Evolutionary conservation across 192 early-diverging fungal species (phyloP), one percentile per base, ranked within the genome.

Genomic region (Coemansia interrupta): DNA sequence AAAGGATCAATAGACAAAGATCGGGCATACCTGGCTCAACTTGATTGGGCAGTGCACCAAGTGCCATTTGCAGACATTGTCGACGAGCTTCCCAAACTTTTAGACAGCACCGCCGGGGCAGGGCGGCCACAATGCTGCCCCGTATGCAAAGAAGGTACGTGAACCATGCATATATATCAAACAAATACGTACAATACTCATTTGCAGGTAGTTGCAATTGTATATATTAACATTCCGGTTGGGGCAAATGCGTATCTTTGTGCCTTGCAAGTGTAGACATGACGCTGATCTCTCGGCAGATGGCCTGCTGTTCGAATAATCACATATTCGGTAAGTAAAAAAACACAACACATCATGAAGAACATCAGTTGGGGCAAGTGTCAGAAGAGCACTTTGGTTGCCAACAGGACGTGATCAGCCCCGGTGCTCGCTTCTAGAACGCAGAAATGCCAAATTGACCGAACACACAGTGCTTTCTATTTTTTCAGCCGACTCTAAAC

Each of bases 281-380:
- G 62, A 41, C 6, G 58, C 59, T 78, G 50, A 10, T 63, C 19
- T 65, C 65, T 15, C 54, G 58, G 40, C 74, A 68, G 39, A 54
- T 49, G 39, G 74, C 61, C 7, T 52, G 56, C 54, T 71, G 74
- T 36, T 38, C 43, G 23, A 52, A 26, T 32, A 71, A 65, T 8
- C 74, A 78, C 48, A 65, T 70, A 42, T 72, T 71, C 40, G 68
- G 74, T 72, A 77, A 64, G 68, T 63, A 17, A 17, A 26, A 26
- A 26, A 26, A 26, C 26, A 26, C 26, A 26, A 26, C 26, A 26
- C 26, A 26, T 26, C 26, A 26, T 26, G 26, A 26, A n/a, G n/a
- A 26, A 26, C 26, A 26, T 26, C 26, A 26, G 26, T 4, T 3
- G 22, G 48, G 4, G 24, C 19, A 42, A 23, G 23, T n/a, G 4